Evolutionary conservation across 768 basidiomycete species (phyloP), one percentile per base, ranked within the genome.

Genomic region (Xerocomus potaroensis): DNA sequence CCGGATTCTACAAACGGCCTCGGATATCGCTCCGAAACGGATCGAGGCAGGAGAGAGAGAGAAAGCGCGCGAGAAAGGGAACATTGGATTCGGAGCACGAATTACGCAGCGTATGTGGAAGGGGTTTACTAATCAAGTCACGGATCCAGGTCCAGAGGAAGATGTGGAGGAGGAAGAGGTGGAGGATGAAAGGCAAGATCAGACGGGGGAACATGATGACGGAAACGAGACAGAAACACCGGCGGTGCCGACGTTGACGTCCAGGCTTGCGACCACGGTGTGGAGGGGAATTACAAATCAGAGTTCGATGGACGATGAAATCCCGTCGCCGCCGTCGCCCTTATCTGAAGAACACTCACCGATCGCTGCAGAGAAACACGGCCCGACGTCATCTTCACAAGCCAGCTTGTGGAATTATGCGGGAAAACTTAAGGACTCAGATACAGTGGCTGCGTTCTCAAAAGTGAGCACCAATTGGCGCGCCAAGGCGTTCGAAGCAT

Each of bases 211-310:
- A 23, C 49, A 58, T 12, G 73, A 71, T 16, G 73, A 74, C 7
- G 70, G 73, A 15, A 70, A 73, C 45, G 71, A 75, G 43, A 76
- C 76, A 5, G 75, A 78, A 59, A 72, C 67, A 0, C 65, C 61
- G 43, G 53, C 50, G 42, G 54, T 45, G 5, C 51, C 70, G 18
- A 71, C 74, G 11, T 50, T 82, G 42, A 75, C 77, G 6, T 72
- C 79, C 33, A 72, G 77, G 27, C 59, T 86, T 12, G 78, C 83
- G 8, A 78, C 68, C 47, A 79, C 77, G n/a, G 75, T 87, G 18
- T 88, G 85, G 86, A 74, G 76, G 59, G 87, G 86, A 4, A 80
- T 88, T 54, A 86, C 84, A 3, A 88, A 87, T 55, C 81, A 83
- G 61, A 76, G 75, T 48, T 78, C 83, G 3, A 84, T 84, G 84